A percentile compares a stretch with the other conserved stretches of the same genome.
phyloP scores from a whole-genome alignment of 441 rosid genomes.

The Populus hybrid region DNA sequence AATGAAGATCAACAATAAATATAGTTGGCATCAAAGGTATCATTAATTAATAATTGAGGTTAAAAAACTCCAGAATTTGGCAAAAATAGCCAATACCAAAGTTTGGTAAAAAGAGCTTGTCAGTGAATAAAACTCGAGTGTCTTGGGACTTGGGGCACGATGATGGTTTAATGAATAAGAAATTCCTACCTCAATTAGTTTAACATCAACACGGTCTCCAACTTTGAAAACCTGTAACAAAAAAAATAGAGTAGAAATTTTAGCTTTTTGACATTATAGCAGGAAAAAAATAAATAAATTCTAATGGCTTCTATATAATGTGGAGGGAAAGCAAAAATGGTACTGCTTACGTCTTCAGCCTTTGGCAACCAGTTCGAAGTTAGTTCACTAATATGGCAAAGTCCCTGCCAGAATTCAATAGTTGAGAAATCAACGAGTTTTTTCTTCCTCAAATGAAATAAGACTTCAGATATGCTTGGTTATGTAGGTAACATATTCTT shows the following conservation, averaged over 20 bases:
- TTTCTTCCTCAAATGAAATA: not conserved
- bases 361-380: constrained; percentile 82
- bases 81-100: not conserved
- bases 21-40: not conserved
- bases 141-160: not conserved
- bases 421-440: not conserved
- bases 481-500: not conserved
- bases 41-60: not conserved
- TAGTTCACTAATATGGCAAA: constrained; percentile 98
- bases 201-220: constrained; percentile 93
- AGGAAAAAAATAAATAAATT: not conserved
- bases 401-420: constrained; percentile 59
- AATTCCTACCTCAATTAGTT: constrained; percentile 81
- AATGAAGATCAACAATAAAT: not conserved
- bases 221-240: constrained; percentile 67
- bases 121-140: not conserved
- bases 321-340: not conserved
- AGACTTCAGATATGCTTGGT: not conserved
- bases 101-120: not conserved
- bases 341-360: constrained; percentile 89
- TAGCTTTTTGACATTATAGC: not conserved
- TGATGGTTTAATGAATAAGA: not conserved
- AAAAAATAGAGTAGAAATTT: constrained; percentile 13
- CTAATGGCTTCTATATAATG: not conserved
- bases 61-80: not conserved